A percentile compares a stretch with the other conserved stretches of the same genome.
These are phyloP conservation scores for Ploettnerulaceae sp. DNA, from an alignment of 2,329 filamentous ascomycete species.

Conservation along the genomic window DNA sequence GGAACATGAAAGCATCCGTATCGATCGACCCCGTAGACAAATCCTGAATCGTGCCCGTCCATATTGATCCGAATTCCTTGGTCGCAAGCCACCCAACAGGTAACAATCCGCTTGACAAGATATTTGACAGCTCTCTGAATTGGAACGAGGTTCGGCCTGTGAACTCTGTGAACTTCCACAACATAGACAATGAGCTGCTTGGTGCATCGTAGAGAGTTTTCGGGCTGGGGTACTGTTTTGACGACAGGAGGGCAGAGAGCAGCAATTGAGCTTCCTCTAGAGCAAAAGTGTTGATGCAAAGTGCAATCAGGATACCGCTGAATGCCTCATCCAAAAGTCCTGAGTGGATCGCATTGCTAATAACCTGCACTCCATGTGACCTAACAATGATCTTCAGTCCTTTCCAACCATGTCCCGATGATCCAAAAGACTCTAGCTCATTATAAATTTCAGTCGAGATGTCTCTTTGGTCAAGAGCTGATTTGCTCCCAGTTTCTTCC, in stretches of 20 bases:
- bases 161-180: constrained; percentile 35
- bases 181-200: constrained; percentile 33
- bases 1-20: constrained; percentile 37
- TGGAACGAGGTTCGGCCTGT: constrained; percentile 34
- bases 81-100: constrained; percentile 44
- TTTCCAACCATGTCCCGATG: constrained; percentile 40
- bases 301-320: constrained; percentile 38
- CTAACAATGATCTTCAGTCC: constrained; percentile 43
- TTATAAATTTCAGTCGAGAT: constrained; percentile 44
- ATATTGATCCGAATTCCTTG: constrained; percentile 38
- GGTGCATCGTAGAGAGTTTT: constrained; percentile 29
- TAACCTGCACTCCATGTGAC: constrained; percentile 42
- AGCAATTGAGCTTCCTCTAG: constrained; percentile 40
- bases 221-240: constrained; percentile 37
- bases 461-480: constrained; percentile 33
- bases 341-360: constrained; percentile 40
- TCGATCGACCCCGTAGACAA: constrained; percentile 34
- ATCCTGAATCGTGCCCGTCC: constrained; percentile 37
- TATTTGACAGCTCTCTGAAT: constrained; percentile 36
- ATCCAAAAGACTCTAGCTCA: constrained; percentile 43
- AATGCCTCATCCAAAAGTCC: constrained; percentile 41
- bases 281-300: constrained; percentile 38
- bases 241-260: constrained; percentile 35
- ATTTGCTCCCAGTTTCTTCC: constrained; percentile 36
- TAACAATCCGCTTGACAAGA: constrained; percentile 37